Evolutionary conservation across 805 yeast species (phyloP).

Genomic region (Saturnispora zaruensis): DNA sequence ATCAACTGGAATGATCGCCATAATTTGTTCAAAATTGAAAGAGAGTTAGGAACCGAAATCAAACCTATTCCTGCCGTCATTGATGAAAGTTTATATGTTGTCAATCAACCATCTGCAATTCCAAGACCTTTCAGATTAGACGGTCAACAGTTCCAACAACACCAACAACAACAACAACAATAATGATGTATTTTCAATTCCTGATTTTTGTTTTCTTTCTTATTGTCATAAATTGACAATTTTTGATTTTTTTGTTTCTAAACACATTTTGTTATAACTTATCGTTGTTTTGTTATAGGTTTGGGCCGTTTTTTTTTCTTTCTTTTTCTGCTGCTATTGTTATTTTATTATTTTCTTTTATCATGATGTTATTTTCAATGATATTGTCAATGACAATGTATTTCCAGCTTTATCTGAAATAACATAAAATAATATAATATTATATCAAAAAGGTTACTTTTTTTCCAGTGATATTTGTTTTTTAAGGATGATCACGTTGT

Average conservation of each 20-base stretch:
- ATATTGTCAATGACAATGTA: background rate
- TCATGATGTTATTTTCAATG: background rate
- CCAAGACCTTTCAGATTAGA: slow-evolving; percentile 85
- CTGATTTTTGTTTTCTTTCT: background rate
- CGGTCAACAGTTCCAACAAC: slow-evolving; percentile 22
- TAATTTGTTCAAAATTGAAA: slow-evolving; percentile 88
- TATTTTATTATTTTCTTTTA: background rate
- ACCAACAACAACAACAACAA: slow-evolving; percentile 26
- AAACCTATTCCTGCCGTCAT: slow-evolving; percentile 93
- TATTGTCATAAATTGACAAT: background rate
- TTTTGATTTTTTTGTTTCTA: background rate
- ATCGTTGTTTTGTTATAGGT: slow-evolving; percentile 3
- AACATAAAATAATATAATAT: background rate
- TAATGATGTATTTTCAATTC: slow-evolving; percentile 13
- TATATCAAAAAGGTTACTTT: background rate
- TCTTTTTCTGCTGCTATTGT: background rate
- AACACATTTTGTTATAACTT: background rate
- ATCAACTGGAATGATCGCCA: slow-evolving; percentile 96
- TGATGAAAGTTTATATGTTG: slow-evolving; percentile 83
- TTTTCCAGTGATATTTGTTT: background rate
- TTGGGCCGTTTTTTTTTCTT: background rate
- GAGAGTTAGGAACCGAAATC: slow-evolving; percentile 94
- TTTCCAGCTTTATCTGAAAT: slow-evolving; percentile 2
- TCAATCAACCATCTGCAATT: slow-evolving; percentile 62
- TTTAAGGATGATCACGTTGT: background rate